Evolutionary conservation across 352 stramenopile species (phyloP), one percentile per base, ranked within the genome.

Genomic region (Globisporangium splendens): DNA sequence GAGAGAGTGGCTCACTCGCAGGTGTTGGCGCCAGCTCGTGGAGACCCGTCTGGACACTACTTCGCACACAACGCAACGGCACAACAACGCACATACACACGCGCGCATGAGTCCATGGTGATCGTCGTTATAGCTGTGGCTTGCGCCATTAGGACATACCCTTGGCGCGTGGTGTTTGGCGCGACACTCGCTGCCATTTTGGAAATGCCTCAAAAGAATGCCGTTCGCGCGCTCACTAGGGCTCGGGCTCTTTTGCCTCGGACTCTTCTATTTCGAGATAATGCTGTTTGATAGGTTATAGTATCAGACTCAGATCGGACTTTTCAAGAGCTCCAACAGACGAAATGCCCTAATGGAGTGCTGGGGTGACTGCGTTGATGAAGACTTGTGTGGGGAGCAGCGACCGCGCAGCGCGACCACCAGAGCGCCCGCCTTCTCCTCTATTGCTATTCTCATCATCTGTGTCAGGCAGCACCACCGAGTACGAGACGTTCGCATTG

Each of bases 401-500:
- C 2, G 13, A 8, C 28, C 28, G 28, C 28, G 28, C 28, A 35
- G 28, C 10, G 28, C 28, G 31, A 28, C 22, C 5, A 49, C 7
- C n/a, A 24, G 41, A 12, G 33, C 42, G 11, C 38, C 7, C 3
- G 0, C 42, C 33, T 50, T 10, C 13, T 38, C 31, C 43, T 61
- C 15, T 17, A 61, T 41, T 57, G 46, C 0, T 35, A 15, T 1
- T 11, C 47, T 28, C 33, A 61, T 31, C 50, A 53, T 56, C 1
- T 0, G 20, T 14, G 17, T 20, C 55, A 17, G 38, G 12, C 5
- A 63, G 44, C 17, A 46, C 56, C 20, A 78, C 58, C 21, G 35
- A 43, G 48, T 91, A 91, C 35, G 72, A 44, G 8, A 92, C 65
- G 17, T 65, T 63, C 6, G 70, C 66, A 18, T 88, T 88, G 59